Percentiles rank a stretch among this genome's conserved stretches.
phyloP scores from a whole-genome alignment of 441 rosid genomes.

The Jatropha podagrica region DNA sequence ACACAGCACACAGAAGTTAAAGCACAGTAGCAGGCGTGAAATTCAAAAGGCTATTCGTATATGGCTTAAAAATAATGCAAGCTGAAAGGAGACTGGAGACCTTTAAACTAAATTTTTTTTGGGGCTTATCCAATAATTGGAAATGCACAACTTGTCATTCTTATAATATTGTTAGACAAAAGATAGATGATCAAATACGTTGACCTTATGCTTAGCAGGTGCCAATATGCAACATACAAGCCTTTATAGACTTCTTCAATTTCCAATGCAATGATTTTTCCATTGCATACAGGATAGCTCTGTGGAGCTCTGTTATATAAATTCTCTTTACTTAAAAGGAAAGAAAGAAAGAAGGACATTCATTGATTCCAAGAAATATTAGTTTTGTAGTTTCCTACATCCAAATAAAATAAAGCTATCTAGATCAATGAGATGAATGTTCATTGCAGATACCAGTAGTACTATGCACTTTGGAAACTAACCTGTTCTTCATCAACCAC shows the following conservation, averaged over 20 bases:
- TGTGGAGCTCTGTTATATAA: neutral
- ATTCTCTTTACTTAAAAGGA: neutral
- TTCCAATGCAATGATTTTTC: neutral
- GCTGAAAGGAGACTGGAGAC: neutral
- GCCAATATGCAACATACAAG: neutral
- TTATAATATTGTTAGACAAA: neutral
- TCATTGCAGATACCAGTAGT: constrained; percentile 18
- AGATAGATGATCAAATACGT: neutral
- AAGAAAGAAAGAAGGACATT: neutral
- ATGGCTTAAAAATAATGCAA: neutral
- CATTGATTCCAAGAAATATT: neutral
- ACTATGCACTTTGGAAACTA: constrained; percentile 25
- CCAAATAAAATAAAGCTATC: neutral
- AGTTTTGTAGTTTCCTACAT: neutral
- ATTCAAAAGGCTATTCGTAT: constrained; percentile 17
- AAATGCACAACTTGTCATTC: neutral
- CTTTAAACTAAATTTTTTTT: neutral
- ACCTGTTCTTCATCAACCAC: constrained; percentile 99
- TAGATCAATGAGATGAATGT: constrained; percentile 19
- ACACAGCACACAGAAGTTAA: constrained; percentile 29
- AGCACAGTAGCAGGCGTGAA: constrained; percentile 21
- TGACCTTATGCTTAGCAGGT: neutral
- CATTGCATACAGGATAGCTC: neutral
- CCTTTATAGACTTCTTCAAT: neutral
- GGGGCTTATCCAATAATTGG: neutral